Percentiles rank a stretch among this genome's conserved stretches.
Conservation (phyloP, 768 basidiomycete species). For the Kwoniella bestiolae region DNA sequence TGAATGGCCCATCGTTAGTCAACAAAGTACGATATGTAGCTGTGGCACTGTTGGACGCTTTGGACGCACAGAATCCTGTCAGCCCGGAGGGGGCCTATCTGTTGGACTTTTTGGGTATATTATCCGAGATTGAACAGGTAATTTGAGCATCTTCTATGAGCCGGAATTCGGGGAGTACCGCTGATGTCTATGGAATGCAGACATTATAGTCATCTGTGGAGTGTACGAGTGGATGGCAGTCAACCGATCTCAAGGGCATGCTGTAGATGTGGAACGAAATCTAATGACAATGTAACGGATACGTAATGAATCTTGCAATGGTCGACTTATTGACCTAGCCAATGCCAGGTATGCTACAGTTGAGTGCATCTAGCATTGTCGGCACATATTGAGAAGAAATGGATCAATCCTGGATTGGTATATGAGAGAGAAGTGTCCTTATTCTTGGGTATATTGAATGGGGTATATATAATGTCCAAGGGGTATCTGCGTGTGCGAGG, state of each 20-base stretch:
- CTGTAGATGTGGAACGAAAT: no score
- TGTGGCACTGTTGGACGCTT: constrained; percentile 12
- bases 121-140: constrained; percentile 15
- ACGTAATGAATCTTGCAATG: no score
- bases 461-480: no score
- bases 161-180: no score
- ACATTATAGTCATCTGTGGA: neutral
- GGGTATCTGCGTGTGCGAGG: no score
- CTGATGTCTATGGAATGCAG: constrained; percentile 1
- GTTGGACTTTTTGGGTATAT: constrained; percentile 13
- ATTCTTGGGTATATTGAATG: neutral
- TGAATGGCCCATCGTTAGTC: constrained; percentile 18
- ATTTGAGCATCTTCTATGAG: neutral
- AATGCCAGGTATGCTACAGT: no score
- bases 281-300: no score
- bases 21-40: constrained; percentile 19
- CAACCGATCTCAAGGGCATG: no score
- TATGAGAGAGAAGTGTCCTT: no score
- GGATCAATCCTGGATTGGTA: no score
- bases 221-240: no score
- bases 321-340: no score
- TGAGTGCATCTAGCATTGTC: neutral
- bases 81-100: constrained; percentile 13
- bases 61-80: constrained; percentile 7
- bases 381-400: neutral